These are phyloP conservation scores for Gnetum montanum DNA, from an alignment of 75 land plant genomes.

Conservation along the genomic window DNA sequence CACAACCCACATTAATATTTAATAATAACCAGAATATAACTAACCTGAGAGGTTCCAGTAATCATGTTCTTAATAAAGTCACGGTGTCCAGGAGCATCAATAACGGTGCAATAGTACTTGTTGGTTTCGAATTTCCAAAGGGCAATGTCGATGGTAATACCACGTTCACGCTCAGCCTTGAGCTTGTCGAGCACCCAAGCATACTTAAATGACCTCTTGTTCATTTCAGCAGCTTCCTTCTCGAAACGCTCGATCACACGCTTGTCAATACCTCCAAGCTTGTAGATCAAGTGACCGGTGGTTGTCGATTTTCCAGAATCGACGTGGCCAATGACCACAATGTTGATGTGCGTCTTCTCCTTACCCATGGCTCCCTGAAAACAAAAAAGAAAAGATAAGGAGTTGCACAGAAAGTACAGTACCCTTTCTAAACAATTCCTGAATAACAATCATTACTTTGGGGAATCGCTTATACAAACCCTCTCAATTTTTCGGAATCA, in stretches of 20 bases:
- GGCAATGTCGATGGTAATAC: slow-evolving; percentile 66
- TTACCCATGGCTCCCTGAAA: slow-evolving; percentile 38
- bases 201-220: slow-evolving; percentile 66
- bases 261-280: slow-evolving; percentile 73
- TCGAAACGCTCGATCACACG: slow-evolving; percentile 63
- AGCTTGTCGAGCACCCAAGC: slow-evolving; percentile 66
- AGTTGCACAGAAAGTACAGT: too few species aligned
- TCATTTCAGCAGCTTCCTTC: slow-evolving; percentile 77
- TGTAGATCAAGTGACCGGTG: slow-evolving; percentile 59
- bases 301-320: slow-evolving; percentile 65
- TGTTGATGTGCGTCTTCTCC: slow-evolving; percentile 58
- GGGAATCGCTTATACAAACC: too few species aligned
- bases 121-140: slow-evolving; percentile 62
- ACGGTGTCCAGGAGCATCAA: slow-evolving; percentile 56
- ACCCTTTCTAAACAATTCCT: too few species aligned
- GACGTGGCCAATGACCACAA: slow-evolving; percentile 71
- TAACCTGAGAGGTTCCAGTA: slow-evolving; percentile 39
- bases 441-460: too few species aligned
- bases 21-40: background rate
- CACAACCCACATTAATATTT: background rate
- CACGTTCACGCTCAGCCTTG: slow-evolving; percentile 64
- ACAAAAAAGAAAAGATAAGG: too few species aligned
- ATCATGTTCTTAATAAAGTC: slow-evolving; percentile 71
- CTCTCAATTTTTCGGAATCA: too few species aligned
- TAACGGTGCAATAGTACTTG: slow-evolving; percentile 59